These are phyloP conservation scores for Solanum etuberosum DNA, from an alignment of 257 asterid species.

Conservation along the genomic window DNA sequence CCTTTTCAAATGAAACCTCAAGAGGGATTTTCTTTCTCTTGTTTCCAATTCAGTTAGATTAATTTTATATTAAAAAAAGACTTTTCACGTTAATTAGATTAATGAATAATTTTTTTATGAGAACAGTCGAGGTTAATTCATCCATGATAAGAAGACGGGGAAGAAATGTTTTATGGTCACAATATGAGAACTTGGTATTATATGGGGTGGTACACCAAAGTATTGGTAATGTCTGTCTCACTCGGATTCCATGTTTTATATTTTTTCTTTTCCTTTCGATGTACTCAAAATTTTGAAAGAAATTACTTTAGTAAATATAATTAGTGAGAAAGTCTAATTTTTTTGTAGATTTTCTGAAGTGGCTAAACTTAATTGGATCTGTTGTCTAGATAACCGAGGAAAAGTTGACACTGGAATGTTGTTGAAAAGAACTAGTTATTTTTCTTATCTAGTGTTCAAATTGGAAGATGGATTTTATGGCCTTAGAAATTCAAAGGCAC, in stretches of 20 bases:
- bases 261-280: neutral
- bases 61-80: too few relatives aligned
- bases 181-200: too few relatives aligned
- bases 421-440: slow-evolving; percentile 8
- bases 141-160: slow-evolving; percentile 16
- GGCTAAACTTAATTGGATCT: slow-evolving; percentile 28
- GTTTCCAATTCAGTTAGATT: neutral
- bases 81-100: neutral
- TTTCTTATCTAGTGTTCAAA: slow-evolving; percentile 42
- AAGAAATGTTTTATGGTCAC: slow-evolving; percentile 19
- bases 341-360: slow-evolving; percentile 52
- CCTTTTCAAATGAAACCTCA: neutral
- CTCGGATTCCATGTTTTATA: slow-evolving; percentile 23
- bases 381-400: slow-evolving; percentile 51
- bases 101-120: too few relatives aligned
- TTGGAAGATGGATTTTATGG: neutral
- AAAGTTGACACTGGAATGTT: slow-evolving; percentile 14
- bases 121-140: too few relatives aligned
- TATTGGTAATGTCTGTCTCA: slow-evolving; percentile 26
- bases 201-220: neutral
- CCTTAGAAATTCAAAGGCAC: neutral
- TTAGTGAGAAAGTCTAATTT: neutral
- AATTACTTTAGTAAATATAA: neutral
- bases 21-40: neutral
- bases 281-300: too few relatives aligned